Base-by-base conservation (phyloP, 164 flowering plant genomes). In the Echeveria elegans region DNA sequence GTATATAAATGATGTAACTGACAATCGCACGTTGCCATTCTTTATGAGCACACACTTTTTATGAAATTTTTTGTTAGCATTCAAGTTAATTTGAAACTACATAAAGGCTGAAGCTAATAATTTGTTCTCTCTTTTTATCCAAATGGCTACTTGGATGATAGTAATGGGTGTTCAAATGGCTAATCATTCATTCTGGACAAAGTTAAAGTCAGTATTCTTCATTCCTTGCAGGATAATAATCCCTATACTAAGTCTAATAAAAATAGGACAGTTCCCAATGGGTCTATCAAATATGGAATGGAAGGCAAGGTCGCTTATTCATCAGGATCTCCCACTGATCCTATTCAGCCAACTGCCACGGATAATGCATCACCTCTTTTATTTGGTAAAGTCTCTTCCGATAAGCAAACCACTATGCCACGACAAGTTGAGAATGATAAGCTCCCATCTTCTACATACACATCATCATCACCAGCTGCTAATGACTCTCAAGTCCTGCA, bases 121-220 rank as follows among this genome's bases (percentile, higher is more conserved):
- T n/a, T n/a, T 23, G 40, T 16, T 34, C 14, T 63, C 30, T 36
- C 9, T 69, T 26, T 71, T 21, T n/a, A 58, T 61, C 66, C 73
- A 70, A 70, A 89, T 89, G 92, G 83, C 75, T 81, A 12, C 70
- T 21, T 83, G 76, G 95, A 92, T 31, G 95, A 88, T 70, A 88
- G 83, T 66, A 89, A 83, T 61, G 67, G 34, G 29, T 40, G 56
- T 73, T 48, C 66, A 48, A 70, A 70, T 75, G 80, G 74, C n/a
- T 41, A 32, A 64, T 72, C 64, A 58, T 26, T 82, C 64, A n/a
- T n/a, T n/a, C n/a, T n/a, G n/a, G n/a, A n/a, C n/a, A 30, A 30
- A 53, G 73, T 70, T 64, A 77, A 66, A 31, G 72, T 28, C 64
- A 78, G 64, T 67, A 72, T 74, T 48, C 32, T 53, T 64, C 72